Conservation (phyloP, 768 basidiomycete species). For the Boletus sp. region DNA sequence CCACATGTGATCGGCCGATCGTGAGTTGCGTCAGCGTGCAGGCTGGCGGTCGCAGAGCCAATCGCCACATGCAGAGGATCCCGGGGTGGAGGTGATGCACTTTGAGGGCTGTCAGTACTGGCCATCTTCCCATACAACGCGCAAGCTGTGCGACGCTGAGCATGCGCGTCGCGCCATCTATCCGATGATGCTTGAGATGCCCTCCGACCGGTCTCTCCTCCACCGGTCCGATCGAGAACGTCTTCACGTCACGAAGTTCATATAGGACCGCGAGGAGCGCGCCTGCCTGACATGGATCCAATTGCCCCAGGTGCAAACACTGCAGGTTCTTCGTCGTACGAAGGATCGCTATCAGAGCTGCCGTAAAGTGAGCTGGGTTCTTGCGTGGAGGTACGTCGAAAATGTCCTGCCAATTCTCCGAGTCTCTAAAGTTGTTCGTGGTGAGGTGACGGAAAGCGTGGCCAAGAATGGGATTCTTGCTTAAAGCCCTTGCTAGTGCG, state of each 20-base stretch:
- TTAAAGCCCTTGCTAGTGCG: constrained; percentile 18
- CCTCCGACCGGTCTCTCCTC: background rate
- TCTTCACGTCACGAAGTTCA: constrained; percentile 7
- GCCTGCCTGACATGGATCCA: constrained; percentile 12
- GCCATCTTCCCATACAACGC: constrained; percentile 19
- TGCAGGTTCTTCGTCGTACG: constrained; percentile 16
- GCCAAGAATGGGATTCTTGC: constrained; percentile 13
- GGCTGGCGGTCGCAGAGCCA: constrained; percentile 11
- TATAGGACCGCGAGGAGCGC: constrained; percentile 11
- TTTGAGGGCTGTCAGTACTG: constrained; percentile 10
- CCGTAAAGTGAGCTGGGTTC: constrained; percentile 9
- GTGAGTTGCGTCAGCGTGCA: constrained; percentile 20
- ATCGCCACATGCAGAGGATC: constrained; percentile 9
- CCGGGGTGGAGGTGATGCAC: constrained; percentile 18
- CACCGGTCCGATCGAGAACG: constrained; percentile 13
- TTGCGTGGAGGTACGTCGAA: background rate
- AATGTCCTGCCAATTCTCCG: constrained; percentile 1
- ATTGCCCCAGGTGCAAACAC: constrained; percentile 9
- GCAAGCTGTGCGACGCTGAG: constrained; percentile 18
- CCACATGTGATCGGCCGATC: constrained; percentile 13
- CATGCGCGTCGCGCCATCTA: background rate
- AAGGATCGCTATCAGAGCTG: constrained; percentile 18
- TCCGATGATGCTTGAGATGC: too few species aligned
- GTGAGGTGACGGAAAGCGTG: constrained; percentile 14
- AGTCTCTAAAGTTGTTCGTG: constrained; percentile 13